Evolutionary conservation across 2,329 filamentous ascomycete species (phyloP).

Genomic region (Chaetoscypha palmicola): DNA sequence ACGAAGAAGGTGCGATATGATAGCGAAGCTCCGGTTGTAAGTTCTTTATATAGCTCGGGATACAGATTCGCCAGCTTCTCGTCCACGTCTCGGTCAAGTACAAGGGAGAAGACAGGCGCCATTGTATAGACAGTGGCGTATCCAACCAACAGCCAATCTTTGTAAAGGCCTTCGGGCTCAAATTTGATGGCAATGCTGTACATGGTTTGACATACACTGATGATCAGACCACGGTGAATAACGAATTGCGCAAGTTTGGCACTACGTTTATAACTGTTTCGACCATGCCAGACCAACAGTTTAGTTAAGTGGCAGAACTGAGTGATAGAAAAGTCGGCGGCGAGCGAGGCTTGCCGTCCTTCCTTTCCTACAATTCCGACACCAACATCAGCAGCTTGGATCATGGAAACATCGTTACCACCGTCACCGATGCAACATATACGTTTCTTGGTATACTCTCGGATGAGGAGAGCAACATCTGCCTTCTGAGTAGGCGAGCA

Average conservation of each 20-base stretch:
- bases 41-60: conserved; percentile 93
- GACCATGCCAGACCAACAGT: conserved; percentile 95
- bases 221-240: conserved; percentile 93
- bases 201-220: conserved; percentile 93
- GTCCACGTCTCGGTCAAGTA: conserved; percentile 91
- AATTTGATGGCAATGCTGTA: conserved; percentile 91
- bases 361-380: conserved; percentile 98
- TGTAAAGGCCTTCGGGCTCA: conserved; percentile 90
- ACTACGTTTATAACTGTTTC: conserved; percentile 92
- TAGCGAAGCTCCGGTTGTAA: conserved; percentile 80
- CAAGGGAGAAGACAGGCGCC: conserved; percentile 82
- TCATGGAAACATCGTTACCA: conserved; percentile 98
- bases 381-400: conserved; percentile 94
- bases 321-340: conserved; percentile 93
- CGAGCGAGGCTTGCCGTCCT: conserved; percentile 86
- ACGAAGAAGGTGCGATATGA: conserved; percentile 94
- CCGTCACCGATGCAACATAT: conserved; percentile 97
- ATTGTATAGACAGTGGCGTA: conserved; percentile 97
- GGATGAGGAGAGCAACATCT: conserved; percentile 85
- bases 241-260: conserved; percentile 97
- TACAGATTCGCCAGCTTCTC: conserved; percentile 91
- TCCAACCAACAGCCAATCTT: conserved; percentile 92
- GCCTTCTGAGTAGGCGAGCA: conserved; percentile 97
- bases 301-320: conserved; percentile 95
- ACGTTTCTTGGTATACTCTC: conserved; percentile 84